Evolutionary conservation across 257 asterid genomes (phyloP).

Genomic region (Gentiana straminea): DNA sequence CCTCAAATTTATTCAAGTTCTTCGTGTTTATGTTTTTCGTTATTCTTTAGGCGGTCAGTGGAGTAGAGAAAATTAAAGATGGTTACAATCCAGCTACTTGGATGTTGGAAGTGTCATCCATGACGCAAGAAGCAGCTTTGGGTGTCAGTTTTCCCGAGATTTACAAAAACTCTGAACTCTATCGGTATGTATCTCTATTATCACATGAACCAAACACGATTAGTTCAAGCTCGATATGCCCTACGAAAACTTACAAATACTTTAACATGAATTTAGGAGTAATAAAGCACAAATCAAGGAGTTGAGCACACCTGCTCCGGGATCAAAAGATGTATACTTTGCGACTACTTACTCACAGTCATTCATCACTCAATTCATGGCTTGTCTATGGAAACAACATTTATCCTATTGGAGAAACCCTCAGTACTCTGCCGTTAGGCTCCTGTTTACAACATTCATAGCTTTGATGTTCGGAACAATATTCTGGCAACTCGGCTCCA

Average conservation of each 20-base stretch:
- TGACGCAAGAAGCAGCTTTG: slow-evolving; percentile 43
- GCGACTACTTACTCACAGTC: slow-evolving; percentile 48
- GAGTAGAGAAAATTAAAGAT: slow-evolving; percentile 44
- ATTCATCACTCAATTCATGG: slow-evolving; percentile 55
- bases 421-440: slow-evolving; percentile 62
- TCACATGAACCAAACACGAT: no score
- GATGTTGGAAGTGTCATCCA: slow-evolving; percentile 74
- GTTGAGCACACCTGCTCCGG: slow-evolving; percentile 42
- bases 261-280: slow-evolving; percentile 30
- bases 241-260: no score
- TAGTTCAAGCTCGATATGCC: no score
- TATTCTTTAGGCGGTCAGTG: slow-evolving; percentile 29
- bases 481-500: slow-evolving; percentile 66
- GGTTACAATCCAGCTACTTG: slow-evolving; percentile 92
- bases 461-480: slow-evolving; percentile 70
- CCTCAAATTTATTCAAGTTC: neutral
- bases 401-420: slow-evolving; percentile 83
- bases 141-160: slow-evolving; percentile 42
- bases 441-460: slow-evolving; percentile 54
- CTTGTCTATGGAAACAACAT: slow-evolving; percentile 79
- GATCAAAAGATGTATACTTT: slow-evolving; percentile 47
- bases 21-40: neutral
- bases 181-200: slow-evolving; percentile 22
- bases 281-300: slow-evolving; percentile 60
- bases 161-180: slow-evolving; percentile 52